Conservation (phyloP, 768 basidiomycete genomes). For the Guyanaporus albipodus region DNA sequence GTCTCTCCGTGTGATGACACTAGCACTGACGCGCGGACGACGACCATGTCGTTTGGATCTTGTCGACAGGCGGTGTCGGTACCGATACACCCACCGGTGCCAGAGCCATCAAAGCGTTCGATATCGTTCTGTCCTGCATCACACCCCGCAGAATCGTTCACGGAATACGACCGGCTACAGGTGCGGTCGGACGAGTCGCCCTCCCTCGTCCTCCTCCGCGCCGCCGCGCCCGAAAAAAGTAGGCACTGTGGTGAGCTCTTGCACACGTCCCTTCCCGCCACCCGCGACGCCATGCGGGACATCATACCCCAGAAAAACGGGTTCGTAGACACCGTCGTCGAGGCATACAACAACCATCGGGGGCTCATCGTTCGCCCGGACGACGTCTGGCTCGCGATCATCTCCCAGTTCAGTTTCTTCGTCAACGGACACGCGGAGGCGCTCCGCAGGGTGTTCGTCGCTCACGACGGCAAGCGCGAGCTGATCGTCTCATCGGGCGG, state of each 20-base stretch:
- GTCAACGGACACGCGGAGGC: conserved; percentile 36
- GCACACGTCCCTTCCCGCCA: conserved; percentile 25
- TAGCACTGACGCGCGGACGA: neutral
- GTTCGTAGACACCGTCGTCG: conserved; percentile 34
- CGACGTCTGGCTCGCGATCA: conserved; percentile 41
- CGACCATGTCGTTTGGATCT: neutral
- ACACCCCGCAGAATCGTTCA: conserved; percentile 27
- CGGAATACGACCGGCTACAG: conserved; percentile 27
- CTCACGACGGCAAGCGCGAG: conserved; percentile 22
- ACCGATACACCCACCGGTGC: neutral
- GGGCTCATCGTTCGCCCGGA: conserved; percentile 44
- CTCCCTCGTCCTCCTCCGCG: conserved; percentile 18
- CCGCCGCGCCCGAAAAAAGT: conserved; percentile 20
- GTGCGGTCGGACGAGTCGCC: conserved; percentile 22
- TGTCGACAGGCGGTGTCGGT: conserved; percentile 7
- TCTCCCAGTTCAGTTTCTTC: conserved; percentile 38
- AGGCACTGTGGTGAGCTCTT: conserved; percentile 24
- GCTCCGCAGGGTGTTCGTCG: conserved; percentile 31
- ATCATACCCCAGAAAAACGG: conserved; percentile 32
- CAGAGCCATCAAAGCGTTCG: neutral
- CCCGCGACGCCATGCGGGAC: conserved; percentile 22
- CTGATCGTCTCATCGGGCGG: conserved; percentile 24
- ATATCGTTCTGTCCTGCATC: conserved; percentile 24
- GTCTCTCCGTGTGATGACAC: neutral
- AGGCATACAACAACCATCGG: conserved; percentile 35